Base-by-base conservation (phyloP, 495 filamentous ascomycete species). In the Xylaria curta region DNA sequence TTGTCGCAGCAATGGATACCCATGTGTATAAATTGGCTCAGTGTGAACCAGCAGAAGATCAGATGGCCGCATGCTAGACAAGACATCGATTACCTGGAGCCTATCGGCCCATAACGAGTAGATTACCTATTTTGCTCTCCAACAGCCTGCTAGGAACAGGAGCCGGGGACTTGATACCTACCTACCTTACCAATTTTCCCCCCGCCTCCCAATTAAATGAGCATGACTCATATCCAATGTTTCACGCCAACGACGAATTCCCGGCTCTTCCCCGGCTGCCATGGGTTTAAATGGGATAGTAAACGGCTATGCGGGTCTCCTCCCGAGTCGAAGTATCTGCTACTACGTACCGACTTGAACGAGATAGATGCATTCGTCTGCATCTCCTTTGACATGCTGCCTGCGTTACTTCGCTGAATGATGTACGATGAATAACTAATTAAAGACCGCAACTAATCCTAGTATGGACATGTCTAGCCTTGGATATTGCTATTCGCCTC, bases 171-270 rank as follows among this genome's bases (percentile, higher is more conserved):
- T 66, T 61, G 28, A 63, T 31, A 19, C 68, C 5, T 38, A 38
- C 36, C 36, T 38, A 42, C 2, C 38, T 42, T 70, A 56, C 70
- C 66, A 63, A 66, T 17, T 40, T 26, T 47, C 71, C 63, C 70
- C 76, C 72, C 75, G 46, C 73, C 77, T 72, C 77, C 69, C 73
- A 19, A 76, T 72, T 78, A 76, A 40, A 74, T 40, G 38, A 56
- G 61, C 28, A 72, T 79, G 77, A 79, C 77, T 79, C 77, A 79
- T 70, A 69, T 31, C 24, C 65, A 63, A 42, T 75, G 36, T 60
- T 72, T 69, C 72, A 66, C 68, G 63, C 71, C 70, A 66, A 17
- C 53, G 42, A 56, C 42, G 26, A 58, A 49, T 70, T 70, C 61
- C 67, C 66, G 67, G 69, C 68, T 64, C 44, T 69, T 53, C 44